A percentile compares a stretch with the other conserved stretches of the same genome.
phyloP scores from a whole-genome alignment of 768 basidiomycete species.

The Trametes meyenii region DNA sequence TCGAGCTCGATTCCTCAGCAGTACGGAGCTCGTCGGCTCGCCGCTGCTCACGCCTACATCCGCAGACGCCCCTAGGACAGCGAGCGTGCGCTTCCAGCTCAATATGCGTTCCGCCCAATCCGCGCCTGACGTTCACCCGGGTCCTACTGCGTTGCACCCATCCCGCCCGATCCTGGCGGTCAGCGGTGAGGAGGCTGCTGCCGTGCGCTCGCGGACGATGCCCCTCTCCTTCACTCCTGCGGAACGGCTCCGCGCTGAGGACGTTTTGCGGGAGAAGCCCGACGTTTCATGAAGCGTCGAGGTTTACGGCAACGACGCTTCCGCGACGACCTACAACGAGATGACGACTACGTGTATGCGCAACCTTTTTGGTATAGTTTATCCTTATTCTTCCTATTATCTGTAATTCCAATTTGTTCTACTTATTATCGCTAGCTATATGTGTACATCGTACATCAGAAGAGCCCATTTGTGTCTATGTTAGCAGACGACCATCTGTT shows the following conservation, averaged over 20 bases:
- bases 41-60: constrained; percentile 2
- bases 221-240: constrained; percentile 9
- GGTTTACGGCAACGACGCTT: not conserved
- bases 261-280: constrained; percentile 1
- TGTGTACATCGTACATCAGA: no score
- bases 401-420: no score
- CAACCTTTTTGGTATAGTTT: no score
- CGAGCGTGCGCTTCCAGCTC: constrained; percentile 20
- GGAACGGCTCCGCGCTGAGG: constrained; percentile 16
- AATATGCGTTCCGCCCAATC: not conserved
- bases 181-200: constrained; percentile 8
- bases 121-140: constrained; percentile 11
- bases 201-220: constrained; percentile 20
- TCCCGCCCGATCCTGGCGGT: not conserved
- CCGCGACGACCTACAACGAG: not conserved
- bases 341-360: no score
- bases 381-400: no score
- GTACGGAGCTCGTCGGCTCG: constrained; percentile 14
- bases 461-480: no score
- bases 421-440: no score
- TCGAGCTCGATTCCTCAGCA: constrained; percentile 13
- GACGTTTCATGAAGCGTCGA: not conserved
- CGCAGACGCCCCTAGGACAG: not conserved
- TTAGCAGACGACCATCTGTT: no score
- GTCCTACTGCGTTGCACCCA: not conserved